Evolutionary conservation across 2,329 filamentous ascomycete genomes (phyloP).

Genomic region (Domatiomyces catenatus): DNA sequence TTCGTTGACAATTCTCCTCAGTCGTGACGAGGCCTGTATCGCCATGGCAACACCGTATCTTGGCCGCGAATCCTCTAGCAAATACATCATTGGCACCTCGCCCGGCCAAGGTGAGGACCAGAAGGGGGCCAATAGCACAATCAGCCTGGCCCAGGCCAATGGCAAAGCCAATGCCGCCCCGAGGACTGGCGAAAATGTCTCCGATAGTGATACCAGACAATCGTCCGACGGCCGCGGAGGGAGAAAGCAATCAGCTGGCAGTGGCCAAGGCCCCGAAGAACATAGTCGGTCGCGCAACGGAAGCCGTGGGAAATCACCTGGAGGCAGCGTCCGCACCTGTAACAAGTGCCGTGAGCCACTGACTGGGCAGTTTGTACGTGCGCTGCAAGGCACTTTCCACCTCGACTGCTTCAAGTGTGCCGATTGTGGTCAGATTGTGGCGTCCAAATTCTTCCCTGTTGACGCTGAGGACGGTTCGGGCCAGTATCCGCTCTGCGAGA

Average conservation of each 20-base stretch:
- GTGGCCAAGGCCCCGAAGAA: slow-evolving; percentile 11
- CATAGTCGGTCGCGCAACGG: slow-evolving; percentile 21
- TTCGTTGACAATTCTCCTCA: not conserved
- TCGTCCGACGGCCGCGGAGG: slow-evolving; percentile 17
- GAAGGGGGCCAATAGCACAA: slow-evolving; percentile 7
- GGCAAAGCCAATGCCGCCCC: slow-evolving; percentile 10
- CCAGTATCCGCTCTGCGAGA: slow-evolving; percentile 94
- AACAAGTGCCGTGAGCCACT: slow-evolving; percentile 79
- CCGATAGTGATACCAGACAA: slow-evolving; percentile 14
- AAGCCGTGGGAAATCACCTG: slow-evolving; percentile 17
- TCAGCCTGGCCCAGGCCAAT: slow-evolving; percentile 6
- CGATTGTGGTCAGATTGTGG: slow-evolving; percentile 92
- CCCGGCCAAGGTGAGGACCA: slow-evolving; percentile 8
- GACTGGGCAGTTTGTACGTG: slow-evolving; percentile 90
- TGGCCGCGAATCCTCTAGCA: slow-evolving; percentile 6
- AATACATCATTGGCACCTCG: slow-evolving; percentile 12
- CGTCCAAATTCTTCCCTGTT: slow-evolving; percentile 96
- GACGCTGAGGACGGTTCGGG: slow-evolving; percentile 68
- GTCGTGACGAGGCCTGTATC: not conserved
- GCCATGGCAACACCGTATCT: not conserved
- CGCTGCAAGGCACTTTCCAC: slow-evolving; percentile 85
- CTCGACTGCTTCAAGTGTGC: slow-evolving; percentile 95
- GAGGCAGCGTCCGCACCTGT: slow-evolving; percentile 39
- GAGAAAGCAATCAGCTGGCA: slow-evolving; percentile 15
- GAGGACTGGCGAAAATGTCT: not conserved